Percentiles rank a stretch among this genome's conserved stretches.
Conservation (phyloP, 768 basidiomycete genomes). For the Psilocybe subaeruginosa region DNA sequence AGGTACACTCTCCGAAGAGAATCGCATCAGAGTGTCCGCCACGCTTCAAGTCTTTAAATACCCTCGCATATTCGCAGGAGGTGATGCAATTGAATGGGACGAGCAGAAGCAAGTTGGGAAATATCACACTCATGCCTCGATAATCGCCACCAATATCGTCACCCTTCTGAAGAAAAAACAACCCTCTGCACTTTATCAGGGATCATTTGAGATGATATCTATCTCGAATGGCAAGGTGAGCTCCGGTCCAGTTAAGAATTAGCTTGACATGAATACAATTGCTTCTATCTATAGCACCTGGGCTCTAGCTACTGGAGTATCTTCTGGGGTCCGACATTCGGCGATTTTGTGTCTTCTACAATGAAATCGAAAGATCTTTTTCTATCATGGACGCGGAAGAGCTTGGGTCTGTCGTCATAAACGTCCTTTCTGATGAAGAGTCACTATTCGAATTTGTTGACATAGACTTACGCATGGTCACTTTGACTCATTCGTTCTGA, state of each 20-base stretch:
- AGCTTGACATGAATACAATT: not conserved
- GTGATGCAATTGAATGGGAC: constrained; percentile 63
- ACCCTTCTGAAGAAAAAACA: constrained; percentile 39
- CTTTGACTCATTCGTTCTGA: not conserved
- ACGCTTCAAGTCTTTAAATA: constrained; percentile 59
- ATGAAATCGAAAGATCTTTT: constrained; percentile 44
- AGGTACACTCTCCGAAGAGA: constrained; percentile 37
- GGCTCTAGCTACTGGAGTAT: constrained; percentile 46
- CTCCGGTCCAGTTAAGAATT: not conserved
- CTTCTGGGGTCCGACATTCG: constrained; percentile 49
- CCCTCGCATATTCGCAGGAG: constrained; percentile 61
- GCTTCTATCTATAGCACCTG: constrained; percentile 32
- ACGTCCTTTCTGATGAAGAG: not conserved
- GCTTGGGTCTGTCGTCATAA: constrained; percentile 22
- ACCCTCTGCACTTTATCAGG: constrained; percentile 43
- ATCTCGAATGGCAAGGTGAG: constrained; percentile 61
- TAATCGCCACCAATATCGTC: constrained; percentile 55
- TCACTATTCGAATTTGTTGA: not conserved
- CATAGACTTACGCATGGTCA: not conserved
- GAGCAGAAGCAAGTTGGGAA: constrained; percentile 67
- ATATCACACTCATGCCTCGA: constrained; percentile 40
- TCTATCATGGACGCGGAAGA: constrained; percentile 23
- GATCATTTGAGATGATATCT: constrained; percentile 53
- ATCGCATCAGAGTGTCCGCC: constrained; percentile 52
- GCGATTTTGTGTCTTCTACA: constrained; percentile 43